phyloP scores from a whole-genome alignment of 73 alveolate species.

The Effrenium voratum region DNA sequence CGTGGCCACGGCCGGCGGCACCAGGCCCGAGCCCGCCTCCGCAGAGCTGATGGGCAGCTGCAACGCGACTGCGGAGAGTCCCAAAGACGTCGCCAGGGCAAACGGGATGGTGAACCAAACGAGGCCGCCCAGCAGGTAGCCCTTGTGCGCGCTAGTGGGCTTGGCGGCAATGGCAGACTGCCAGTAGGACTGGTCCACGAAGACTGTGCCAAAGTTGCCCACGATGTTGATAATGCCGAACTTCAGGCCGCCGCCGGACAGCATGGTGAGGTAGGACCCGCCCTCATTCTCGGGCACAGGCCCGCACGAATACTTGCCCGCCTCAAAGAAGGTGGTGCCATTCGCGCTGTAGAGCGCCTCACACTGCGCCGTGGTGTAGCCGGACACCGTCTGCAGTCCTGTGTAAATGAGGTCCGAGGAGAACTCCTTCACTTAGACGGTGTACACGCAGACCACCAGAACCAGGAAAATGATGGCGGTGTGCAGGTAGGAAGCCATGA shows the following conservation, averaged over 20 bases:
- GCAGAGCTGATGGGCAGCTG: constrained; percentile 23
- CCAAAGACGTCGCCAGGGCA: constrained; percentile 78
- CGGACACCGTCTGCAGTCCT: constrained; percentile 31
- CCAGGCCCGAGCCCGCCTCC: constrained; percentile 61
- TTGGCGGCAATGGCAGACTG: constrained; percentile 89
- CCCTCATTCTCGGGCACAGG: constrained; percentile 52
- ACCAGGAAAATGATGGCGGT: constrained; percentile 77
- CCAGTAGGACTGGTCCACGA: constrained; percentile 93
- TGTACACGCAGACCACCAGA: constrained; percentile 68
- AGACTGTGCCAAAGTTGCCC: constrained; percentile 93
- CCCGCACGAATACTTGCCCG: constrained; percentile 63
- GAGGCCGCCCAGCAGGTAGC: constrained; percentile 83
- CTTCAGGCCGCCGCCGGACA: constrained; percentile 37
- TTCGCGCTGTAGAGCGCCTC: constrained; percentile 41
- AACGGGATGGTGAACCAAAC: constrained; percentile 93
- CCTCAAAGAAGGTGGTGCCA: constrained; percentile 38
- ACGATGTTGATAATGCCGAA: constrained; percentile 86
- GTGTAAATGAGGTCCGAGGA: constrained; percentile 50
- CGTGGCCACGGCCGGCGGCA: constrained; percentile 67
- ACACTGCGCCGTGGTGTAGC: constrained; percentile 38
- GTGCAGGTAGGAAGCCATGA: constrained; percentile 83
- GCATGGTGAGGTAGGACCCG: constrained; percentile 75
- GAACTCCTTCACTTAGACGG: constrained; percentile 50
- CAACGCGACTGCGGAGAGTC: constrained; percentile 67
- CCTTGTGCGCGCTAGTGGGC: constrained; percentile 72